phyloP scores from a whole-genome alignment of 192 early-diverging fungal species.

The Mortierella alpina region DNA sequence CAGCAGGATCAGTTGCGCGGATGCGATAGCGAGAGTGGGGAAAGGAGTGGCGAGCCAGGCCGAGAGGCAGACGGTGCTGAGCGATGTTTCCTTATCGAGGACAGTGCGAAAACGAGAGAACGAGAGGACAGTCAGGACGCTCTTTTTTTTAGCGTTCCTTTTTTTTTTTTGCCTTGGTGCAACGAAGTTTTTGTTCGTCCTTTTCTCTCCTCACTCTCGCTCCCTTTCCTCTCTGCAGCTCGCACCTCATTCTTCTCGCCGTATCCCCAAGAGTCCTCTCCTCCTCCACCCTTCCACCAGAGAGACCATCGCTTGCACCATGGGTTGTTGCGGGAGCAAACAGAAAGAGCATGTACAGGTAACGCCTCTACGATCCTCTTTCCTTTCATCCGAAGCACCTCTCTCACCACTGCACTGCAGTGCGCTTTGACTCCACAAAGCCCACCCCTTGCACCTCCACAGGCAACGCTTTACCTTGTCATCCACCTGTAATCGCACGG shows the following conservation, averaged over 20 bases:
- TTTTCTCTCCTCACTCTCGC: background rate
- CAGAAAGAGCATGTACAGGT: constrained; percentile 31
- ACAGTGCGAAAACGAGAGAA: too few relatives aligned
- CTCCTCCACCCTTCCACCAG: background rate
- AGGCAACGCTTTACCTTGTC: too few relatives aligned
- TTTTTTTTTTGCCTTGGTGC: background rate
- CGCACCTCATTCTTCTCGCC: background rate
- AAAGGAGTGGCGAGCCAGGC: too few relatives aligned
- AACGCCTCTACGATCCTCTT: background rate
- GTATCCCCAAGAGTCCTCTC: constrained; percentile 4
- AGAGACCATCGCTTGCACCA: constrained; percentile 4
- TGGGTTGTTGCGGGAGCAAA: constrained; percentile 55
- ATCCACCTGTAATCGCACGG: too few relatives aligned
- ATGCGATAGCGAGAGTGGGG: too few relatives aligned
- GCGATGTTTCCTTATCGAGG: too few relatives aligned
- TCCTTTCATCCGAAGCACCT: background rate
- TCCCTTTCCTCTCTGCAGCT: background rate
- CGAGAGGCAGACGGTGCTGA: too few relatives aligned
- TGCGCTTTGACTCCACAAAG: too few relatives aligned
- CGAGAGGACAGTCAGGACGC: too few relatives aligned
- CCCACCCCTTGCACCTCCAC: too few relatives aligned
- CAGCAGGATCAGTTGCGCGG: too few relatives aligned
- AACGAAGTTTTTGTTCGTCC: too few relatives aligned
- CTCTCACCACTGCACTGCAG: background rate
- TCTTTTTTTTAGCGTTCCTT: background rate